Evolutionary conservation across 768 basidiomycete genomes (phyloP).

Genomic region (Leccinellum luteum): DNA sequence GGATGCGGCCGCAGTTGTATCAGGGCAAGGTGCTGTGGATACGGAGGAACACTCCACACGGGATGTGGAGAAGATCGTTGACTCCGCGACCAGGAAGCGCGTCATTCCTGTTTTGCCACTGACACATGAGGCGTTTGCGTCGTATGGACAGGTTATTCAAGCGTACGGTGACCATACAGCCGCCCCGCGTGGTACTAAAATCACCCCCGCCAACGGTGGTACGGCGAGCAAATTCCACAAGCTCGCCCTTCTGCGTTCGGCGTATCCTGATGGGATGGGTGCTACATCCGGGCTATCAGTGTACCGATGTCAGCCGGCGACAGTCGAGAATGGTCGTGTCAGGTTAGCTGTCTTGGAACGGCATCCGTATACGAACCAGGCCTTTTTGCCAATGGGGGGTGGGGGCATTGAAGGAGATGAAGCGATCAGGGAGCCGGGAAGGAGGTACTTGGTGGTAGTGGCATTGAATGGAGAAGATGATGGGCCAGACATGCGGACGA

Average conservation of each 20-base stretch:
- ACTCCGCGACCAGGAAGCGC: slow-evolving; percentile 15
- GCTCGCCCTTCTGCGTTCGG: slow-evolving; percentile 64
- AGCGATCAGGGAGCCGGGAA: slow-evolving; percentile 46
- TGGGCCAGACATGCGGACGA: slow-evolving; percentile 67
- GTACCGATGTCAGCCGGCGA: slow-evolving; percentile 70
- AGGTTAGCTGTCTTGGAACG: slow-evolving; percentile 79
- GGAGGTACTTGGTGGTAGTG: slow-evolving; percentile 80
- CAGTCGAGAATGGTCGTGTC: slow-evolving; percentile 45
- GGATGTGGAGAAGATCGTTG: neutral
- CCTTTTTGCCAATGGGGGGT: slow-evolving; percentile 92
- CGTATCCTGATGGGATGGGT: slow-evolving; percentile 55
- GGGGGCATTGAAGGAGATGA: slow-evolving; percentile 39
- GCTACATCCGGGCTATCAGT: slow-evolving; percentile 77
- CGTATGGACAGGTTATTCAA: slow-evolving; percentile 91
- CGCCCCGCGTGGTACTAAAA: slow-evolving; percentile 64
- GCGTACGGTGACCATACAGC: slow-evolving; percentile 69
- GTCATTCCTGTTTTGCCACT: slow-evolving; percentile 61
- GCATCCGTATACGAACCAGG: slow-evolving; percentile 87
- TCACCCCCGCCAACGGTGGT: slow-evolving; percentile 84
- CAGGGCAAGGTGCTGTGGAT: slow-evolving; percentile 1
- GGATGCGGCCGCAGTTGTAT: slow-evolving; percentile 7
- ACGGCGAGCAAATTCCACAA: slow-evolving; percentile 94
- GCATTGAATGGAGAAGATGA: slow-evolving; percentile 76
- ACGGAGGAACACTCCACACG: neutral
- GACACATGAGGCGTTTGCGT: slow-evolving; percentile 81